phyloP scores from a whole-genome alignment of 2,329 filamentous ascomycete genomes.

The Bretziella fagacearum region DNA sequence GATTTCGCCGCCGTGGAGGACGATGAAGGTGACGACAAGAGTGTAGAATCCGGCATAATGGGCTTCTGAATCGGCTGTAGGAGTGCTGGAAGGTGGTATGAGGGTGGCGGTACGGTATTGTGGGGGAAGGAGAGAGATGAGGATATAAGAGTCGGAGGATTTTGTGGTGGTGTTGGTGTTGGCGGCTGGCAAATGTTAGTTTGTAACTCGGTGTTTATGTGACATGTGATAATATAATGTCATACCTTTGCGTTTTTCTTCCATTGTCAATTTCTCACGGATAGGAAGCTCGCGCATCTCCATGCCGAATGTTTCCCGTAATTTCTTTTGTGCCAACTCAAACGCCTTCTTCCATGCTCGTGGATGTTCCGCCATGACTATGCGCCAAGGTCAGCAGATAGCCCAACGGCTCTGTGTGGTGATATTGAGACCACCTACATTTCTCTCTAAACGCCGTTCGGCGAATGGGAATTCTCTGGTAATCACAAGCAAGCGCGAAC shows the following conservation, averaged over 20 bases:
- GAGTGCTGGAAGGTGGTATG: conserved; percentile 48
- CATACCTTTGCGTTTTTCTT: conserved; percentile 57
- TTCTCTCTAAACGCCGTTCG: conserved; percentile 47
- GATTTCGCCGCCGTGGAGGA: conserved; percentile 54
- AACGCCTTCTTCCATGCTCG: conserved; percentile 65
- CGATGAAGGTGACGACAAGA: conserved; percentile 60
- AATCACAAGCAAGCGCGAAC: conserved; percentile 50
- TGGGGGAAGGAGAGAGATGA: conserved; percentile 54
- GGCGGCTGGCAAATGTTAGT: conserved; percentile 22
- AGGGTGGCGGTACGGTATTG: conserved; percentile 50
- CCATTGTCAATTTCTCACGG: conserved; percentile 64
- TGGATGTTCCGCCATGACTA: conserved; percentile 54
- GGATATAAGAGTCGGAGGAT: conserved; percentile 55
- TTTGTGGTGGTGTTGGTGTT: conserved; percentile 34
- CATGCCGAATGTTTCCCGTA: conserved; percentile 74
- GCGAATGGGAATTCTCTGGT: conserved; percentile 40
- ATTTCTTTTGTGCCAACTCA: conserved; percentile 52
- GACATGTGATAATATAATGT: not conserved
- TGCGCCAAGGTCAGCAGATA: not conserved
- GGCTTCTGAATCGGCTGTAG: conserved; percentile 52
- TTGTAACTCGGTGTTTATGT: not conserved
- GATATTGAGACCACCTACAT: conserved; percentile 27
- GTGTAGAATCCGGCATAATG: conserved; percentile 70
- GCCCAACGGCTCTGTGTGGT: not conserved
- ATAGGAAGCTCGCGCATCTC: conserved; percentile 68